Percentiles rank a stretch among this genome's conserved stretches.
Conservation (phyloP, 768 basidiomycete species). For the Polyporus arcularius region DNA sequence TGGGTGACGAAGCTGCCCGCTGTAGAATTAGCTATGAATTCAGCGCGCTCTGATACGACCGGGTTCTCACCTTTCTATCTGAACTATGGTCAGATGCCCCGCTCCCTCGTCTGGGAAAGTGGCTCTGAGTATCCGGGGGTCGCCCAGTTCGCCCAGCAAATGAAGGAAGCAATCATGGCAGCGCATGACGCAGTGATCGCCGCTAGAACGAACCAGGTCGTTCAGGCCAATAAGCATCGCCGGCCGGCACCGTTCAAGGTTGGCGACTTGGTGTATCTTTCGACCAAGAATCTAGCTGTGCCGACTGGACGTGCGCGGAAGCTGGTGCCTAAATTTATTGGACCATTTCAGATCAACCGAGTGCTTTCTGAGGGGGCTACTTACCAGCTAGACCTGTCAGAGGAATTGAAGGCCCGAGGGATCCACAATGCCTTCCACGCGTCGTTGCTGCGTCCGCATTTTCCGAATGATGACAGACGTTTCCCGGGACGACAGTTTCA, state of each 20-base stretch:
- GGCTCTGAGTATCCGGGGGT: constrained; percentile 23
- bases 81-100: constrained; percentile 23
- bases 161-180: constrained; percentile 24
- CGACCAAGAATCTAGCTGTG: constrained; percentile 41
- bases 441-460: constrained; percentile 29
- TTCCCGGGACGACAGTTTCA: constrained; percentile 36
- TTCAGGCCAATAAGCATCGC: too few relatives aligned
- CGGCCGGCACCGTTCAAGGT: too few relatives aligned
- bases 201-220: too few relatives aligned
- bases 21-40: constrained; percentile 30
- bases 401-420: constrained; percentile 23
- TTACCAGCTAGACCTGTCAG: constrained; percentile 34
- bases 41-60: constrained; percentile 34
- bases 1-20: constrained; percentile 33
- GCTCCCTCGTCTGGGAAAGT: not conserved
- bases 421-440: constrained; percentile 40
- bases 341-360: constrained; percentile 35
- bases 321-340: constrained; percentile 39
- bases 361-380: constrained; percentile 9
- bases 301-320: too few relatives aligned
- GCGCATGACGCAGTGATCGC: too few relatives aligned
- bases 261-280: constrained; percentile 37
- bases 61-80: constrained; percentile 39
- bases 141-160: constrained; percentile 23
- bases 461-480: constrained; percentile 31